Percentiles rank a stretch among this genome's conserved stretches.
Conservation (phyloP, 1,284 basidiomycete species). For the Prillingera fragicola region DNA sequence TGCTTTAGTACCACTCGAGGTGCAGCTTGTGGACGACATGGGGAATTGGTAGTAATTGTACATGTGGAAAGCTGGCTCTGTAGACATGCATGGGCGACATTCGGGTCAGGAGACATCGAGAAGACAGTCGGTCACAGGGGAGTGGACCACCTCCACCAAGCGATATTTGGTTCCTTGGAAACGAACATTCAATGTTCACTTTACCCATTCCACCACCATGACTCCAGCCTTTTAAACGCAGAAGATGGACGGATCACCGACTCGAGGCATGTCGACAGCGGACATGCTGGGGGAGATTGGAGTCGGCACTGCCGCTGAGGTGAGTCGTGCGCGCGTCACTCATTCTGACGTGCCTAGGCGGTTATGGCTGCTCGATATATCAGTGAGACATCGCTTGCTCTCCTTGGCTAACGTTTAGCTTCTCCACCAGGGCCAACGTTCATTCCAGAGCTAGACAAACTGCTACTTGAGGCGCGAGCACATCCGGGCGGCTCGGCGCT, state of each 20-base stretch:
- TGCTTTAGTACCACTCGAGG: no score
- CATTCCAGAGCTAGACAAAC: conserved; percentile 34
- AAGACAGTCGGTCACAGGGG: no score
- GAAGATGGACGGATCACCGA: not conserved
- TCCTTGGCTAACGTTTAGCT: conserved; percentile 15
- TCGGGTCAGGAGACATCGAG: no score
- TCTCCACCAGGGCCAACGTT: conserved; percentile 42
- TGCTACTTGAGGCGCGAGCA: conserved; percentile 25
- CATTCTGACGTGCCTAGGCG: conserved; percentile 13
- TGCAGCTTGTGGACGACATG: no score
- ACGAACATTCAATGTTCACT: not conserved
- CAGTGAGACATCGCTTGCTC: conserved; percentile 19
- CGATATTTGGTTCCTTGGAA: no score
- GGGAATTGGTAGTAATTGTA: no score
- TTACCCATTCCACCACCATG: not conserved
- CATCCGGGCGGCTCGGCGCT: conserved; percentile 33
- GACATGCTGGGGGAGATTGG: conserved; percentile 27
- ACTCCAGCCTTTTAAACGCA: not conserved
- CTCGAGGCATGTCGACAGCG: conserved; percentile 9
- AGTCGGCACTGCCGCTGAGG: conserved; percentile 31
- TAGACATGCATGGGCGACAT: no score
- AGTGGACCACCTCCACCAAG: no score
- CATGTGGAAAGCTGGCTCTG: no score
- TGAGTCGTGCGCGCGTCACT: conserved; percentile 11
- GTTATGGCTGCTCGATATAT: conserved; percentile 32